Evolutionary conservation across 192 early-diverging fungal genomes (phyloP).

Genomic region (Backusella tuberculispora): DNA sequence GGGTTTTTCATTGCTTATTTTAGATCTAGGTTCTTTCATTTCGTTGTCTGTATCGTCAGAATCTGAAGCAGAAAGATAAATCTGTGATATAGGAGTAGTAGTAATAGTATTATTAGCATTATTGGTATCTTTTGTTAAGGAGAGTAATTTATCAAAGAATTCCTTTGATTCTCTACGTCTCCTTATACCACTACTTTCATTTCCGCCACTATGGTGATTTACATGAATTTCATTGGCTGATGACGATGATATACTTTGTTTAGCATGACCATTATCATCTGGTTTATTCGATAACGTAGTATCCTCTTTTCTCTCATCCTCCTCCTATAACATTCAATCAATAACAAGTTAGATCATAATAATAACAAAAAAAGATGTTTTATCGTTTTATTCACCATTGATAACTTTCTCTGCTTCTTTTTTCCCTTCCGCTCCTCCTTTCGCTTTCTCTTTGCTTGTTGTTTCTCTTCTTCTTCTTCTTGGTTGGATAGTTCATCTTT

Average conservation of each 20-base stretch:
- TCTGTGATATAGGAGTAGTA: not conserved
- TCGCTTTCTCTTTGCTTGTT: not conserved
- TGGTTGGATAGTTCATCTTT: not conserved
- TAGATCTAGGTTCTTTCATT: not conserved
- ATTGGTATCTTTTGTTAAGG: not conserved
- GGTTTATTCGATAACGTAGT: not conserved
- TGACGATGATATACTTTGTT: no score
- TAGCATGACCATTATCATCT: not conserved
- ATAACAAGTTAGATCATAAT: not conserved
- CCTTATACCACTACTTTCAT: no score
- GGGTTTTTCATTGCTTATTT: not conserved
- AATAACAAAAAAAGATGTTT: not conserved
- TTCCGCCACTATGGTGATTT: no score
- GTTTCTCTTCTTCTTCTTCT: not conserved
- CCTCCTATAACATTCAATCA: not conserved
- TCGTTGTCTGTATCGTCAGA: not conserved
- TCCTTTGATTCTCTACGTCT: not conserved
- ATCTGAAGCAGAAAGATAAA: not conserved
- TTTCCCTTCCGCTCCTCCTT: not conserved
- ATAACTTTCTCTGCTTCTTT: not conserved
- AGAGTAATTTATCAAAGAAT: not conserved
- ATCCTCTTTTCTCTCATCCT: not conserved
- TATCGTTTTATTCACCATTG: not conserved
- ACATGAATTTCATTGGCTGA: no score
- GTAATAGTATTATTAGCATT: not conserved